Evolutionary conservation across 176 grass and related monocot species (phyloP), one percentile per base, ranked within the genome.

Genomic region (Paspalum vaginatum): DNA sequence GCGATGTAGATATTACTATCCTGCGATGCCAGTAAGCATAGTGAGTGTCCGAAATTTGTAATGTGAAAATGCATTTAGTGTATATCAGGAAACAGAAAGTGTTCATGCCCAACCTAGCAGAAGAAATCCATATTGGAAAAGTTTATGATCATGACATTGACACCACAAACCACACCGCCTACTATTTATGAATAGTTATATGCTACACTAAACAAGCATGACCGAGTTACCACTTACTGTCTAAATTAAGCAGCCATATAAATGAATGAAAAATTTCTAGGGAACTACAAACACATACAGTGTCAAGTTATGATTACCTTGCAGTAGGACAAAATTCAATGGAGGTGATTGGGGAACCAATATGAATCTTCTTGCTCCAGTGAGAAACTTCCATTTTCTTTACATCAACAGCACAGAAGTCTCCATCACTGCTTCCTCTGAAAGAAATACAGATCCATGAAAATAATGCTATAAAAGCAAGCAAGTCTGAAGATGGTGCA

Each of bases 351-450:
- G 76, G 78, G 40, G 86, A 87, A 68, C 92, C 96, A 69, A 95
- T 79, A 91, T 99, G 90, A 52, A 88, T 52, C 79, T 95, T 95
- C 84, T 89, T 95, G 65, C 90, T 95, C 96, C 84, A 99, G 52
- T 99, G 96, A 88, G 79, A 90, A 84, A 95, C 84, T 65, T 87
- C 76, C 90, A 99, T 95, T 75, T 91, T 93, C 81, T 93, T 95
- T 60, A 95, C 92, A 85, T 99, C 88, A 37, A 92, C 88, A 37
- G 83, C 88, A 86, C 90, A 99, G 63, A 95, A 89, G 74, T 99
- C 90, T 57, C 96, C 96, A 78, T 99, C 92, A 40, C 74, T 61
- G 79, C 82, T 93, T 72, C 92, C 90, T 84, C 96, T 99, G 59
- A 70, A 89, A 72, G 40, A 81, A 90, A 75, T 59, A 40, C 15